These are phyloP conservation scores for Plenodomus lindquistii DNA, from an alignment of 2,329 filamentous ascomycete species.

Conservation along the genomic window DNA sequence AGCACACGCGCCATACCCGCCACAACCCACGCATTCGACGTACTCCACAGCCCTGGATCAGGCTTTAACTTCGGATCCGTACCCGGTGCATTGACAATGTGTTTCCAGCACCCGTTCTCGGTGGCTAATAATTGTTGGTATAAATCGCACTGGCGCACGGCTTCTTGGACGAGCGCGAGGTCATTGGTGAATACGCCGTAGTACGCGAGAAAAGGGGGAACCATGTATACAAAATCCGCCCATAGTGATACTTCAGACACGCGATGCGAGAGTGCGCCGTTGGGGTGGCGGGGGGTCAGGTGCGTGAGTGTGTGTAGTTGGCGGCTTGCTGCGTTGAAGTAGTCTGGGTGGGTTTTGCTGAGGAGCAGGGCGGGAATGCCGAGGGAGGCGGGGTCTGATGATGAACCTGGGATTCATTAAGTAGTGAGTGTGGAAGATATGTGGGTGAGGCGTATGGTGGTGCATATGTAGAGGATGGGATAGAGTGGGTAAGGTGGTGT, in stretches of 20 bases:
- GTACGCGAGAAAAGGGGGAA: constrained; percentile 55
- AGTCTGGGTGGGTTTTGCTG: constrained; percentile 37
- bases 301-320: constrained; percentile 49
- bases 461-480: no score
- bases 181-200: constrained; percentile 49
- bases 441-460: no score
- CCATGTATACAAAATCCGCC: constrained; percentile 57
- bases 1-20: constrained; percentile 54
- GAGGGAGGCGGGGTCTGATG: constrained; percentile 52
- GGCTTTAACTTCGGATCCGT: neutral
- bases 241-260: constrained; percentile 50
- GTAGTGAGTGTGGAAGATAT: no score
- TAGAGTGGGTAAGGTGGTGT: constrained; percentile 4
- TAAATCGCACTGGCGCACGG: constrained; percentile 47
- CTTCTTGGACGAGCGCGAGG: constrained; percentile 38
- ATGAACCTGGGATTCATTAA: constrained; percentile 23
- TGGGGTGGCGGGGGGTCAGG: constrained; percentile 47
- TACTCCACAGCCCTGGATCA: constrained; percentile 52
- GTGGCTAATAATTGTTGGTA: constrained; percentile 48
- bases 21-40: constrained; percentile 55
- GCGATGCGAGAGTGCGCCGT: constrained; percentile 56
- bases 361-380: constrained; percentile 52
- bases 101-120: constrained; percentile 47
- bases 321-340: constrained; percentile 44
- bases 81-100: constrained; percentile 47